A percentile compares a stretch with the other conserved stretches of the same genome.
Conservation (phyloP, 306 rosid species). For the Lithocarpus polystachyus region DNA sequence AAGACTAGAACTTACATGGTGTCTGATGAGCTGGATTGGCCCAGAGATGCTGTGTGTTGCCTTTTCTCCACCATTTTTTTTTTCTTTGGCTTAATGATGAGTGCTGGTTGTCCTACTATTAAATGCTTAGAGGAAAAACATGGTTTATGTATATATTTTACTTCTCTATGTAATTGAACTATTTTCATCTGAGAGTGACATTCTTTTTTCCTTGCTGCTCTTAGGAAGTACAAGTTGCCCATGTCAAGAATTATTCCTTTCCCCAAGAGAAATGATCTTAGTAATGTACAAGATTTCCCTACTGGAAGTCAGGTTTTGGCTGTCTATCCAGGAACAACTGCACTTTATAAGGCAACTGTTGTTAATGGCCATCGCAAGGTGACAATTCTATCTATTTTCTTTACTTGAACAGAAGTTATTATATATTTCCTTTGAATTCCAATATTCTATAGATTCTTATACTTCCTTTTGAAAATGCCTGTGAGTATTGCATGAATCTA, state of each 20-base stretch:
- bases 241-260: conserved; percentile 82
- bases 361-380: conserved; percentile 93
- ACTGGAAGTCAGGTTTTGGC: conserved; percentile 89
- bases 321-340: conserved; percentile 98
- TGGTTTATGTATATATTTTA: not conserved
- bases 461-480: not conserved
- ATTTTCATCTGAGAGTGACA: not conserved
- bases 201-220: conserved; percentile 15
- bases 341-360: conserved; percentile 97
- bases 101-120: not conserved
- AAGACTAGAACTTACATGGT: too few relatives aligned
- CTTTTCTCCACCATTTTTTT: too few relatives aligned
- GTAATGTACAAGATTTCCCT: conserved; percentile 63
- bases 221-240: conserved; percentile 86
- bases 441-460: conserved; percentile 1
- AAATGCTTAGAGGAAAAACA: not conserved
- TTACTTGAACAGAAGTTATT: conserved; percentile 1
- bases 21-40: too few relatives aligned
- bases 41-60: too few relatives aligned
- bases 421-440: not conserved
- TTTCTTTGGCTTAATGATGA: too few relatives aligned
- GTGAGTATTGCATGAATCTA: conserved; percentile 26
- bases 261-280: conserved; percentile 85
- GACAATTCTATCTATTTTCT: conserved; percentile 20
- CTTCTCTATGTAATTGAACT: not conserved